phyloP scores from a whole-genome alignment of 371 early-diverging fungal species.

The Circinella umbellata region DNA sequence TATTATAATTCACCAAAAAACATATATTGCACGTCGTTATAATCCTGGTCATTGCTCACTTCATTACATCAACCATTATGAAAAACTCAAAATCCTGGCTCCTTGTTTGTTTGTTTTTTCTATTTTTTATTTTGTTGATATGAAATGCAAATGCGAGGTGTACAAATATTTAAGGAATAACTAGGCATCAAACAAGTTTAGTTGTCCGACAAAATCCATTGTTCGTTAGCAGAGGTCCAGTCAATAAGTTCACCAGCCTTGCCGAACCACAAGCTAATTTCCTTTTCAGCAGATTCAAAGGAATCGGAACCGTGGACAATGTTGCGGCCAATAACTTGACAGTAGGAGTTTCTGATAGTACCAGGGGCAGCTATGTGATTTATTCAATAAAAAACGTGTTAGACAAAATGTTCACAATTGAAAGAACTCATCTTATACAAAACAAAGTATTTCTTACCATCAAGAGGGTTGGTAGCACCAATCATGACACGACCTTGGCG shows the following conservation, averaged over 20 bases:
- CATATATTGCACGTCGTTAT: too few relatives aligned
- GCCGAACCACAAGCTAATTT: constrained; percentile 93
- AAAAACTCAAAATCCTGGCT: too few relatives aligned
- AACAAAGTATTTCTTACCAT: constrained; percentile 20
- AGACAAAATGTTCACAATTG: too few relatives aligned
- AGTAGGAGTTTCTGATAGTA: constrained; percentile 95
- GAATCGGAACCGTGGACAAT: constrained; percentile 95
- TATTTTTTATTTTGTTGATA: too few relatives aligned
- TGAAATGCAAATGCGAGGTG: too few relatives aligned
- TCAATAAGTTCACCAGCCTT: constrained; percentile 57
- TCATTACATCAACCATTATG: too few relatives aligned
- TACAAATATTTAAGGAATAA: too few relatives aligned
- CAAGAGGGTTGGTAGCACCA: constrained; percentile 84
- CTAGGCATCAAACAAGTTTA: constrained; percentile 14
- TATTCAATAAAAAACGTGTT: too few relatives aligned
- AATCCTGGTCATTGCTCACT: too few relatives aligned
- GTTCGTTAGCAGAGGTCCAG: constrained; percentile 47
- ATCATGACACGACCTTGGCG: constrained; percentile 88
- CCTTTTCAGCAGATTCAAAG: constrained; percentile 90
- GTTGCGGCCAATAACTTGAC: constrained; percentile 64
- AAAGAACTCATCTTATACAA: too few relatives aligned
- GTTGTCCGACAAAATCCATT: constrained; percentile 52
- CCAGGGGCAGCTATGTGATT: constrained; percentile 73
- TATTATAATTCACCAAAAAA: too few relatives aligned
- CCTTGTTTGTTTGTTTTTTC: too few relatives aligned